Evolutionary conservation across 768 basidiomycete species (phyloP).

Genomic region (Leucogyrophana mollusca): DNA sequence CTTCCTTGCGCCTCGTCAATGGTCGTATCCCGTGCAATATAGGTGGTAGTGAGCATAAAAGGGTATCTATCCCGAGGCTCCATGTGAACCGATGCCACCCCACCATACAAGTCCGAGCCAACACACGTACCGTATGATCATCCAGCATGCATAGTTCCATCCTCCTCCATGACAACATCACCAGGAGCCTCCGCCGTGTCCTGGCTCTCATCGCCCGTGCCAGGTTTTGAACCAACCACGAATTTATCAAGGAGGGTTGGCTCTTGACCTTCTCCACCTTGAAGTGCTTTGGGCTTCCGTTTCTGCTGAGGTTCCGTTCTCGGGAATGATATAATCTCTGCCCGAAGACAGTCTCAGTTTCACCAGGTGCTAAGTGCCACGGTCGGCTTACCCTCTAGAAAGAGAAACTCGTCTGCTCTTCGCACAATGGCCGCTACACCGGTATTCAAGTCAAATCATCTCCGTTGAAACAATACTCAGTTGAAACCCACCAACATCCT

Average conservation of each 20-base stretch:
- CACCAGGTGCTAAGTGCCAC: neutral
- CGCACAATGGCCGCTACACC: constrained; percentile 58
- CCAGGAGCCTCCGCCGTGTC: constrained; percentile 15
- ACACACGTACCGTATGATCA: constrained; percentile 14
- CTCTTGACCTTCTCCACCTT: constrained; percentile 19
- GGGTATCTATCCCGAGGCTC: no score
- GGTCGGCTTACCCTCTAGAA: constrained; percentile 61
- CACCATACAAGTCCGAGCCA: no score
- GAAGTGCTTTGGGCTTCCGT: constrained; percentile 37
- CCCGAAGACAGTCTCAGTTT: no score
- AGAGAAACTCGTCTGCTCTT: constrained; percentile 72
- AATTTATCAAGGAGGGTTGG: constrained; percentile 53
- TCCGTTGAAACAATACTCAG: neutral
- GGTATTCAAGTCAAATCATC: constrained; percentile 1
- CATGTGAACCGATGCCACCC: no score
- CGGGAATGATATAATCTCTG: constrained; percentile 62
- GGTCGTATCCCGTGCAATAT: no score
- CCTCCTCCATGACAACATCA: constrained; percentile 54
- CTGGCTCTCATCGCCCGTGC: constrained; percentile 20
- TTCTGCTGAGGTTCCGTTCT: constrained; percentile 42
- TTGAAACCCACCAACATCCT: constrained; percentile 65
- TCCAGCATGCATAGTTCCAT: constrained; percentile 54
- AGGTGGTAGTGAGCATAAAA: no score
- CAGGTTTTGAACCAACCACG: constrained; percentile 27
- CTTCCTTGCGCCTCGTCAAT: no score